Conservation (phyloP, 2,329 filamentous ascomycete genomes). For the Clarireedia sp. region DNA sequence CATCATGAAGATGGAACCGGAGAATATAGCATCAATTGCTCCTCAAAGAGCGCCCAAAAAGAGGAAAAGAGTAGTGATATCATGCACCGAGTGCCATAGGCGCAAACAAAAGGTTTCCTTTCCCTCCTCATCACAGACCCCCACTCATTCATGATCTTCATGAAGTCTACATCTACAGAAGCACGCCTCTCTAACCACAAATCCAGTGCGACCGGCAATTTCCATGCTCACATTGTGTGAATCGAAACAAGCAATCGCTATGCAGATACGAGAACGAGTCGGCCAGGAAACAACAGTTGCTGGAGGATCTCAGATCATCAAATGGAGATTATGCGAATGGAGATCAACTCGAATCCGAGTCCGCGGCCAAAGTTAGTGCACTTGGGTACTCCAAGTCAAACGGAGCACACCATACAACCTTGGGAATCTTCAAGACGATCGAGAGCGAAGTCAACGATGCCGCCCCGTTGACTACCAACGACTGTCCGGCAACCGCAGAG, state of each 20-base stretch:
- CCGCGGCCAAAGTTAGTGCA: conserved; percentile 23
- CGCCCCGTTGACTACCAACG: conserved; percentile 14
- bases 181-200: conserved; percentile 11
- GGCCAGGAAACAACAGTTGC: conserved; percentile 25
- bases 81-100: conserved; percentile 56
- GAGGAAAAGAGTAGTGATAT: conserved; percentile 52
- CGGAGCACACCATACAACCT: conserved; percentile 43
- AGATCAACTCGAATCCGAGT: conserved; percentile 21
- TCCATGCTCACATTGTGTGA: conserved; percentile 52
- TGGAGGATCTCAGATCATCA: conserved; percentile 20
- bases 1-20: background rate
- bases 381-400: conserved; percentile 47
- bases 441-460: conserved; percentile 35
- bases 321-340: conserved; percentile 14
- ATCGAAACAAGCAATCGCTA: conserved; percentile 46
- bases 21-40: background rate
- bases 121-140: background rate
- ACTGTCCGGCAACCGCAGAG: conserved; percentile 24
- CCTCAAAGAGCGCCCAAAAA: conserved; percentile 35
- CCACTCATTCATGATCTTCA: background rate
- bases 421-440: conserved; percentile 48
- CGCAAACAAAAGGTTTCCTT: conserved; percentile 39
- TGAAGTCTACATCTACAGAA: background rate
- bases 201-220: conserved; percentile 49
- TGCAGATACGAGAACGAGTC: conserved; percentile 47